Percentiles rank a stretch among this genome's conserved stretches.
These are phyloP conservation scores for Phytophthora rubi DNA, from an alignment of 352 stramenopile species.

Conservation along the genomic window DNA sequence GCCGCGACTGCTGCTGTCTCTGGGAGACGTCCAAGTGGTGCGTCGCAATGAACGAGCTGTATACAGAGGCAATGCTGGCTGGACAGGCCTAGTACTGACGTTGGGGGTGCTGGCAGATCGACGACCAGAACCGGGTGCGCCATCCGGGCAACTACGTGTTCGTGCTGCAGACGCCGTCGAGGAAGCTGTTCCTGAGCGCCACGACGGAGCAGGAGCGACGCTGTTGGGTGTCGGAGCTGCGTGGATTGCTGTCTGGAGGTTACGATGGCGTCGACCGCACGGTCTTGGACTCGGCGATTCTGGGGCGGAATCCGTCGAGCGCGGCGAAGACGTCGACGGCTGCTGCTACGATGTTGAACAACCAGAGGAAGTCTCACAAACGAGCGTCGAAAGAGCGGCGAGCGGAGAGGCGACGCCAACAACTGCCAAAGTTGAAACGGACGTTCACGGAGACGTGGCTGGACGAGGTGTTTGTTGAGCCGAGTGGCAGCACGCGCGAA, in stretches of 20 bases:
- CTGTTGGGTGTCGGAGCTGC: conserved; percentile 69
- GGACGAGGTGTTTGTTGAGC: conserved; percentile 62
- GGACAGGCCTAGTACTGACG: not conserved
- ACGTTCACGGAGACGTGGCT: conserved; percentile 82
- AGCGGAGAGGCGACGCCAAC: conserved; percentile 64
- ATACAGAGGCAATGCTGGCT: not conserved
- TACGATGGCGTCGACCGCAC: conserved; percentile 23
- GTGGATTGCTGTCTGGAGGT: conserved; percentile 42
- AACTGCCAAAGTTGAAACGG: conserved; percentile 72
- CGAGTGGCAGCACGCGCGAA: conserved; percentile 37
- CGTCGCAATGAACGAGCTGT: too few species aligned
- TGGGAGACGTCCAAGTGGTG: conserved; percentile 75
- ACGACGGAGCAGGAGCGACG: conserved; percentile 76
- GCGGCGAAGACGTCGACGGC: conserved; percentile 37
- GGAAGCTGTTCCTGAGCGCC: conserved; percentile 71
- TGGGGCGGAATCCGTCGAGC: conserved; percentile 52
- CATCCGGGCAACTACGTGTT: conserved; percentile 83
- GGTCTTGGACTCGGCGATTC: conserved; percentile 30
- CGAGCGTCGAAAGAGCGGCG: conserved; percentile 69
- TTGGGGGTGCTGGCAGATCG: conserved; percentile 49
- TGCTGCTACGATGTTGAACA: conserved; percentile 32
- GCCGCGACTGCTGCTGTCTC: conserved; percentile 45
- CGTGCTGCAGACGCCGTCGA: conserved; percentile 60
- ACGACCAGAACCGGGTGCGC: conserved; percentile 82
- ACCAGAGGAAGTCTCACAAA: conserved; percentile 29